Conservation (phyloP, 2,329 filamentous ascomycete species). For the Cephalotrichum gorgonifer region DNA sequence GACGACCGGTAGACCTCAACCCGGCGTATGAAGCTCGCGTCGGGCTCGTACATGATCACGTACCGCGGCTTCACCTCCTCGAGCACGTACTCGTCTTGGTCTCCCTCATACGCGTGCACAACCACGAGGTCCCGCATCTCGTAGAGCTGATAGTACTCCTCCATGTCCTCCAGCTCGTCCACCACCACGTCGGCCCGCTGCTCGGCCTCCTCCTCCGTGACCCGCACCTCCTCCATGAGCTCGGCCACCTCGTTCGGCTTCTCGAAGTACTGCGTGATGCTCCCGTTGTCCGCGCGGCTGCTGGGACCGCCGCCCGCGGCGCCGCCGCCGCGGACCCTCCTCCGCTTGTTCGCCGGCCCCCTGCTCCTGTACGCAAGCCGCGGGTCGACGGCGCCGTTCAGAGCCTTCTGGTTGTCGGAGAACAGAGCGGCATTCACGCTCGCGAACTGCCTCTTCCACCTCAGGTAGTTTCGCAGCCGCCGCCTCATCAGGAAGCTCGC, state of each 20-base stretch:
- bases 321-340: constrained; percentile 73
- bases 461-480: constrained; percentile 74
- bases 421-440: constrained; percentile 74
- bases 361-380: constrained; percentile 21
- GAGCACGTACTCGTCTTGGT: constrained; percentile 91
- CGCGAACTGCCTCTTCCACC: constrained; percentile 84
- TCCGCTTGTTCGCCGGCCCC: constrained; percentile 73
- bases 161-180: constrained; percentile 83
- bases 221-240: constrained; percentile 71
- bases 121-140: constrained; percentile 84
- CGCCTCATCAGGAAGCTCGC: constrained; percentile 84
- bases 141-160: constrained; percentile 86
- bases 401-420: constrained; percentile 66
- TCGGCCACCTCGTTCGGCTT: constrained; percentile 72
- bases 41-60: constrained; percentile 97
- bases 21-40: constrained; percentile 84
- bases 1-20: constrained; percentile 95
- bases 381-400: constrained; percentile 53
- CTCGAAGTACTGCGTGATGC: constrained; percentile 69
- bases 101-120: constrained; percentile 87
- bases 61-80: constrained; percentile 90
- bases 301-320: constrained; percentile 27
- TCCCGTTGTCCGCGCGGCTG: constrained; percentile 40
- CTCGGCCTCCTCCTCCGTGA: constrained; percentile 65
- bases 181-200: constrained; percentile 64